Conservation (phyloP, 805 yeast genomes). For the Candida ortonii region DNA sequence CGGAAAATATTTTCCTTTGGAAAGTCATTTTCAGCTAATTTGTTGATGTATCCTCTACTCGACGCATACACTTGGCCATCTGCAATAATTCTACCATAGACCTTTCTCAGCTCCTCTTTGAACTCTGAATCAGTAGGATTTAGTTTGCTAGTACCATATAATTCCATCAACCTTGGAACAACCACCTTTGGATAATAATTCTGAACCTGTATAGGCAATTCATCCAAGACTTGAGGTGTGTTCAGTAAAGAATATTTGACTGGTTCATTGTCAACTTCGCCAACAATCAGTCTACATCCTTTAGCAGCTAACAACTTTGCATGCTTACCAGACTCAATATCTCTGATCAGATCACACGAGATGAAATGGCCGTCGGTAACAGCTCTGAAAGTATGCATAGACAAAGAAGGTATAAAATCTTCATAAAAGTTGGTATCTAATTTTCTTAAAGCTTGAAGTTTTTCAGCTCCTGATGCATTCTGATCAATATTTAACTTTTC, state of each 20-base stretch:
- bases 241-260: slow-evolving; percentile 31
- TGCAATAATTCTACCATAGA: slow-evolving; percentile 36
- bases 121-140: slow-evolving; percentile 8
- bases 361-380: slow-evolving; percentile 40
- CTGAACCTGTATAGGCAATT: slow-evolving; percentile 31
- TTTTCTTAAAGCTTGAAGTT: slow-evolving; percentile 5
- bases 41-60: slow-evolving; percentile 35
- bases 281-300: slow-evolving; percentile 27
- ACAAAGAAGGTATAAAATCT: slow-evolving; percentile 21
- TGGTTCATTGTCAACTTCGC: slow-evolving; percentile 37
- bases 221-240: slow-evolving; percentile 30
- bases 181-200: slow-evolving; percentile 37
- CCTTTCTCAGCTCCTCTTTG: slow-evolving; percentile 17
- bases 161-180: slow-evolving; percentile 22
- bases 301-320: slow-evolving; percentile 22
- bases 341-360: slow-evolving; percentile 29
- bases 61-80: slow-evolving; percentile 41
- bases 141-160: slow-evolving; percentile 16
- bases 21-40: slow-evolving; percentile 26
- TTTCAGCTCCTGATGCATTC: slow-evolving; percentile 2
- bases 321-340: slow-evolving; percentile 31
- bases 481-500: slow-evolving; percentile 18
- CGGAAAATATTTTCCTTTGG: slow-evolving; percentile 29
- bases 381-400: slow-evolving; percentile 34
- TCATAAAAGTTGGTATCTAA: slow-evolving; percentile 14